phyloP scores from a whole-genome alignment of 345 rosid species.

The Melaleuca alternifolia region DNA sequence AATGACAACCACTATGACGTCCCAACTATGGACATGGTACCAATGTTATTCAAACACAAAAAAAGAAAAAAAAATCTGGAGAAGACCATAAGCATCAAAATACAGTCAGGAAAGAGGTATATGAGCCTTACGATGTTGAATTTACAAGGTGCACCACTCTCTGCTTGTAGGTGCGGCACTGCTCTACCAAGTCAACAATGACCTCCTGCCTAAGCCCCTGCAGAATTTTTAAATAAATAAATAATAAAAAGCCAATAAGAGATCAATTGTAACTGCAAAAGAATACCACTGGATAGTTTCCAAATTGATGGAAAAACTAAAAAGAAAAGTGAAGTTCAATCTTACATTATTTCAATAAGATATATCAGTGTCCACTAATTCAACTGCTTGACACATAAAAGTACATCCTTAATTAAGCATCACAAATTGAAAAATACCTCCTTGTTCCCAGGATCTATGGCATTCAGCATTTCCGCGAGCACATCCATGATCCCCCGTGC shows the following conservation, averaged over 20 bases:
- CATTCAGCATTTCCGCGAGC: constrained; percentile 96
- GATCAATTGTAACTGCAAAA: neutral
- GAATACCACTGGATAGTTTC: neutral
- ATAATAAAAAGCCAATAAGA: neutral
- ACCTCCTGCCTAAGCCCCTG: constrained; percentile 97
- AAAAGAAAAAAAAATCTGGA: neutral
- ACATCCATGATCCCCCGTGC: constrained; percentile 98
- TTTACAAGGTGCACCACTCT: constrained; percentile 98
- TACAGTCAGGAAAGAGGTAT: neutral
- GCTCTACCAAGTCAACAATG: constrained; percentile 92
- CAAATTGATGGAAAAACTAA: neutral
- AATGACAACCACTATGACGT: neutral
- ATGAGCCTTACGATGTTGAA: constrained; percentile 71
- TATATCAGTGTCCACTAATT: neutral
- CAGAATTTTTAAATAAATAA: neutral
- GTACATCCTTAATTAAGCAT: neutral
- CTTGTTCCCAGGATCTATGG: constrained; percentile 74
- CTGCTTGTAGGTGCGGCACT: constrained; percentile 93
- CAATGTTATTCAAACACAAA: neutral
- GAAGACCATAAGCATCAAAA: neutral
- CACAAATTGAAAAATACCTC: constrained; percentile 40
- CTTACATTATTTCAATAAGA: neutral
- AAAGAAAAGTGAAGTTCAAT: neutral
- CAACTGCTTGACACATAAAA: neutral
- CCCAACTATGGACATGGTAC: neutral